phyloP scores from a whole-genome alignment of 768 basidiomycete genomes.

The Mycena rosella region DNA sequence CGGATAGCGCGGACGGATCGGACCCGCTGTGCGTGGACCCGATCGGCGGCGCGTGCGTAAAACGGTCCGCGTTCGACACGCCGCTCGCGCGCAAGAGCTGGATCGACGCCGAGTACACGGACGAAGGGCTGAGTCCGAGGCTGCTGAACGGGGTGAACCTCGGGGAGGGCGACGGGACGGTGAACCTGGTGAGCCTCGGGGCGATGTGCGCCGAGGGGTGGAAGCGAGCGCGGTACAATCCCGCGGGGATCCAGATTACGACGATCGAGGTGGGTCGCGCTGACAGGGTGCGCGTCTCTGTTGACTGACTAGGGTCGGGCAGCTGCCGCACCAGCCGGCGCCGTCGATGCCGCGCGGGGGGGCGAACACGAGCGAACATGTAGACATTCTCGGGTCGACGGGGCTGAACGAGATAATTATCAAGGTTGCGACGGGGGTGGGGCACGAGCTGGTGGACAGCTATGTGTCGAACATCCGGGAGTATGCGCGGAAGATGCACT shows the following conservation, averaged over 20 bases:
- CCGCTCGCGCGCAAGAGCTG: conserved; percentile 72
- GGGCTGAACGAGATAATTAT: conserved; percentile 91
- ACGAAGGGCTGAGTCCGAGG: conserved; percentile 70
- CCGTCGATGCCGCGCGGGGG: conserved; percentile 85
- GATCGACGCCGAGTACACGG: conserved; percentile 89
- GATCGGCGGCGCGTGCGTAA: conserved; percentile 55
- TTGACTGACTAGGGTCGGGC: conserved; percentile 62
- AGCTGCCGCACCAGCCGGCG: conserved; percentile 39
- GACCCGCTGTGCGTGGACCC: conserved; percentile 61
- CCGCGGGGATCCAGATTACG: conserved; percentile 12
- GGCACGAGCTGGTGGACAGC: conserved; percentile 75
- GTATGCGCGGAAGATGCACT: conserved; percentile 79
- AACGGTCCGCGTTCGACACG: conserved; percentile 63
- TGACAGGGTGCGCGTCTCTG: not conserved
- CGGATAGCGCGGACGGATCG: conserved; percentile 51
- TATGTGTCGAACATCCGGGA: conserved; percentile 84
- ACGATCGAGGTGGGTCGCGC: conserved; percentile 18
- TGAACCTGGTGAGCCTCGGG: conserved; percentile 85
- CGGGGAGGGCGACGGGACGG: conserved; percentile 96
- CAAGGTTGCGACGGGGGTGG: conserved; percentile 88
- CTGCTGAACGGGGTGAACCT: conserved; percentile 89
- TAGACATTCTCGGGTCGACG: conserved; percentile 86
- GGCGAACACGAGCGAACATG: conserved; percentile 91
- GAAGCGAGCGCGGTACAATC: conserved; percentile 25
- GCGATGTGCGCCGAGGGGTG: conserved; percentile 93